These are phyloP conservation scores for Sequoiadendron giganteum DNA, from an alignment of 75 land plant species.

Conservation along the genomic window DNA sequence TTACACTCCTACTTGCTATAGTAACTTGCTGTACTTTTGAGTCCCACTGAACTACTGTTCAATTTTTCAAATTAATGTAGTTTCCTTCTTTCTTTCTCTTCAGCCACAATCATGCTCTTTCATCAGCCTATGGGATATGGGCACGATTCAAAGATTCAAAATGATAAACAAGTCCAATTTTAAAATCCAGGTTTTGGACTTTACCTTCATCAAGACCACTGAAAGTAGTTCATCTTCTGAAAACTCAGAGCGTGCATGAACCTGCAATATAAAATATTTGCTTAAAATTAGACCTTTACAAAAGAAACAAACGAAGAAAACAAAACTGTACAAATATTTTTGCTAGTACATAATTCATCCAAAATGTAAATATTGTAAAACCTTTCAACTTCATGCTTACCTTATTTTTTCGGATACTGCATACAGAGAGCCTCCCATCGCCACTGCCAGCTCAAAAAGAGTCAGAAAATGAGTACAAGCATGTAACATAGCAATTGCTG, in stretches of 20 bases:
- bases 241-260: constrained; percentile 71
- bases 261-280: constrained; percentile 28
- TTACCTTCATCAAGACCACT: constrained; percentile 76
- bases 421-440: constrained; percentile 94
- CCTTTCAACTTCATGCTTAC: constrained; percentile 20
- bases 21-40: background rate
- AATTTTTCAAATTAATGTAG: background rate
- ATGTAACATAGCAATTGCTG: background rate
- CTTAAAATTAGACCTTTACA: background rate
- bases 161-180: background rate
- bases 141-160: background rate
- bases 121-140: background rate
- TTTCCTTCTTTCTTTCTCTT: background rate
- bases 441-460: constrained; percentile 50
- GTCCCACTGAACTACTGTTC: background rate
- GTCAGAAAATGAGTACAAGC: background rate
- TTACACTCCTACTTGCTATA: background rate
- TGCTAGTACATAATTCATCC: background rate
- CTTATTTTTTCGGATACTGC: constrained; percentile 74
- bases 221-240: constrained; percentile 95
- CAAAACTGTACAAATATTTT: background rate
- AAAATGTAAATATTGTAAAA: background rate
- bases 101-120: background rate
- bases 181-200: background rate
- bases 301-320: constrained; percentile 4